A percentile compares a stretch with the other conserved stretches of the same genome.
phyloP scores from a whole-genome alignment of 352 stramenopile genomes.

The Phytophthora gonapodyides region DNA sequence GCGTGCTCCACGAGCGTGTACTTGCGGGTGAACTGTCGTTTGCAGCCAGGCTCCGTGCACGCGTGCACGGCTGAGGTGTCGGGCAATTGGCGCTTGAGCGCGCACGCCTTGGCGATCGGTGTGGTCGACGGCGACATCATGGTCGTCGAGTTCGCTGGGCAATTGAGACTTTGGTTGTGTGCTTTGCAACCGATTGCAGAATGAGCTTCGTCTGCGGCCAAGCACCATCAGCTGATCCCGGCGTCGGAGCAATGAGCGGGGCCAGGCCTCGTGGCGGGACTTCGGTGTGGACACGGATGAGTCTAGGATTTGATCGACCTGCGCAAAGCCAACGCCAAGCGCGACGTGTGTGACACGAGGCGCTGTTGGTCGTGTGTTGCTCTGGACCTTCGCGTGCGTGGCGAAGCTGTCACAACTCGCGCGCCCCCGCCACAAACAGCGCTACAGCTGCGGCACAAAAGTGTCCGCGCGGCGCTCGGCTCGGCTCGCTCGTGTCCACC shows the following conservation, averaged over 20 bases:
- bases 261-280: constrained; percentile 18
- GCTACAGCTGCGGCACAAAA: constrained; percentile 9
- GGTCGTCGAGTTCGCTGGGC: constrained; percentile 1
- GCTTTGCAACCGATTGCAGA: constrained; percentile 31
- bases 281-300: constrained; percentile 17
- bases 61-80: constrained; percentile 14
- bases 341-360: constrained; percentile 25
- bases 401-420: constrained; percentile 22
- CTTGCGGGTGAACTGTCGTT: constrained; percentile 29
- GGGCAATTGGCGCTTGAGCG: constrained; percentile 28
- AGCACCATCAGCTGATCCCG: constrained; percentile 18
- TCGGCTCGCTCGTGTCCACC: constrained; percentile 26
- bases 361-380: constrained; percentile 9
- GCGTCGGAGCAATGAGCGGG: constrained; percentile 10
- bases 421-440: constrained; percentile 19
- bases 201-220: constrained; percentile 15
- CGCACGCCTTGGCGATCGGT: constrained; percentile 21
- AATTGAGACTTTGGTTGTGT: not conserved
- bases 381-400: constrained; percentile 5
- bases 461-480: constrained; percentile 17
- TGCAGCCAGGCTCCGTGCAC: constrained; percentile 29
- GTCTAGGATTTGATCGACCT: constrained; percentile 26
- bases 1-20: constrained; percentile 40
- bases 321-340: constrained; percentile 7
- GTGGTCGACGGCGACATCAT: constrained; percentile 15